These are phyloP conservation scores for Brassica nigra DNA, from an alignment of 345 rosid species.

Conservation along the genomic window DNA sequence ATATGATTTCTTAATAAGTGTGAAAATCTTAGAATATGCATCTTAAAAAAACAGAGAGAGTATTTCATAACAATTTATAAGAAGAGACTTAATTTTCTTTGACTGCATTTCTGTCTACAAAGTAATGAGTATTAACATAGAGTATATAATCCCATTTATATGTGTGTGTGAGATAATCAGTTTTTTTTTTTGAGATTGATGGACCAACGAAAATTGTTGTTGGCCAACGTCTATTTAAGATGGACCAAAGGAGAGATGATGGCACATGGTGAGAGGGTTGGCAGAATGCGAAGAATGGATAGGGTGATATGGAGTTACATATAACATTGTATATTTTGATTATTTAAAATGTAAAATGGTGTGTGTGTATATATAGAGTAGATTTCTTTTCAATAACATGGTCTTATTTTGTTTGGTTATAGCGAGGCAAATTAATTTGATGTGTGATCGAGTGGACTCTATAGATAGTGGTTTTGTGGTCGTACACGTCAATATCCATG, in stretches of 20 bases:
- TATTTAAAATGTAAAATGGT: background rate
- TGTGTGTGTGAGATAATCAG: background rate
- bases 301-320: conserved; percentile 24
- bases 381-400: conserved; percentile 37
- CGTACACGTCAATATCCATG: conserved; percentile 22
- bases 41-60: too few relatives aligned
- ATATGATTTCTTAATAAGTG: too few relatives aligned
- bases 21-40: too few relatives aligned
- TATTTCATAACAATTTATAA: background rate
- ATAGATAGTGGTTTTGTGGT: conserved; percentile 37
- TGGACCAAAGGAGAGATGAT: conserved; percentile 32
- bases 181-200: background rate
- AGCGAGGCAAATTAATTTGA: conserved; percentile 26
- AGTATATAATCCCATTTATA: background rate
- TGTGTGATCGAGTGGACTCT: conserved; percentile 32
- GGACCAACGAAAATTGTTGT: conserved; percentile 36
- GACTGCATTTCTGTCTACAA: background rate
- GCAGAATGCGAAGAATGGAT: conserved; percentile 38
- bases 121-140: background rate
- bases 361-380: conserved; percentile 6
- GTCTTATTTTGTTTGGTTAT: conserved; percentile 43
- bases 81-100: background rate
- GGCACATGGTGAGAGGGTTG: conserved; percentile 38
- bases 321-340: background rate
- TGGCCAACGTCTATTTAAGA: conserved; percentile 30